These are phyloP conservation scores for Fusarium hainanense DNA, from an alignment of 2,329 filamentous ascomycete species.

Conservation along the genomic window DNA sequence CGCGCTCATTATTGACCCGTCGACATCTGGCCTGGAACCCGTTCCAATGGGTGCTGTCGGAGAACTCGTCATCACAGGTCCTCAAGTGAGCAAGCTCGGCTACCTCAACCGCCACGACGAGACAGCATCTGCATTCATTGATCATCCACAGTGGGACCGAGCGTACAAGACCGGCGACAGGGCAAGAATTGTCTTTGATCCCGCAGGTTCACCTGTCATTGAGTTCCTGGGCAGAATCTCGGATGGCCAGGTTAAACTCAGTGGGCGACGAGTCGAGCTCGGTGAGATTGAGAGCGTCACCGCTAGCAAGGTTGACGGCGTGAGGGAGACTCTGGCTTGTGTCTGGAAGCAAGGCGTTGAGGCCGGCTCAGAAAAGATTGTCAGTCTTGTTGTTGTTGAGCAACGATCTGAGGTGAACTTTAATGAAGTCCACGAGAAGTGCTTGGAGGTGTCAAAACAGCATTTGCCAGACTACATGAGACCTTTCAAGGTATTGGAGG, in stretches of 20 bases:
- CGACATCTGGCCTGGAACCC: neutral
- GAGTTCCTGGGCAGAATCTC: slow-evolving; percentile 28
- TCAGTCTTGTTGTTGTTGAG: slow-evolving; percentile 8
- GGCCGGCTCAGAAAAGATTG: slow-evolving; percentile 13
- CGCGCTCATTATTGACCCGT: neutral
- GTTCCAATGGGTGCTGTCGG: slow-evolving; percentile 16
- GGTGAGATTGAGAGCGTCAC: slow-evolving; percentile 26
- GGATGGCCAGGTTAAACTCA: slow-evolving; percentile 28
- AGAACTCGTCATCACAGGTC: slow-evolving; percentile 19
- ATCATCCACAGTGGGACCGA: neutral
- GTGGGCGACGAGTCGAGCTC: slow-evolving; percentile 24
- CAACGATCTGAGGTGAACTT: neutral
- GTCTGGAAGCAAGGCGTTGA: slow-evolving; percentile 9
- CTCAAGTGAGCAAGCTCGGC: slow-evolving; percentile 11
- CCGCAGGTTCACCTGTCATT: neutral
- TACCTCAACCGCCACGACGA: slow-evolving; percentile 24
- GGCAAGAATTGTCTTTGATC: slow-evolving; percentile 13
- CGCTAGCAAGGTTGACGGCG: neutral
- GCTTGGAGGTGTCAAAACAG: neutral
- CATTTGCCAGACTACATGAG: slow-evolving; percentile 29
- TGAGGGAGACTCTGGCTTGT: slow-evolving; percentile 3
- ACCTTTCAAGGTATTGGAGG: neutral
- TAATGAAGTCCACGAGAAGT: neutral
- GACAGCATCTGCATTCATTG: neutral
- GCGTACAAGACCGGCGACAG: slow-evolving; percentile 20